Evolutionary conservation across 306 rosid species (phyloP).

Genomic region (Alnus rubra): DNA sequence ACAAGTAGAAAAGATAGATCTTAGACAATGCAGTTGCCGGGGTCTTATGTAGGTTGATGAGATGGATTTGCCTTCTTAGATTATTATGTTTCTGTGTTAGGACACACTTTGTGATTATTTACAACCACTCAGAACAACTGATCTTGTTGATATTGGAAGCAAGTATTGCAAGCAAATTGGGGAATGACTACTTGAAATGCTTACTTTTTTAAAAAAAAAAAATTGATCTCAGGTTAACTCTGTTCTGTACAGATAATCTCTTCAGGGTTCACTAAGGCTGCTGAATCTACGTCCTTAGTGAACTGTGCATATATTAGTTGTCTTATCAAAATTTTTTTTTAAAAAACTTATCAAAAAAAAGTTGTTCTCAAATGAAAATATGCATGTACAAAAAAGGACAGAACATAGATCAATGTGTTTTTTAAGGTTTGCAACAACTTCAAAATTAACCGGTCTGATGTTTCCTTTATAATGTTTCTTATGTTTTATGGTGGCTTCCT

Average conservation of each 20-base stretch:
- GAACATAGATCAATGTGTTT: not conserved
- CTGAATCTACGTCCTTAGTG: not conserved
- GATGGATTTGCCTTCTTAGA: not conserved
- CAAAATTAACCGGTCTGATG: not conserved
- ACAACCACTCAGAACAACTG: not conserved
- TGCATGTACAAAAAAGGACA: not conserved
- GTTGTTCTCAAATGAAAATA: not conserved
- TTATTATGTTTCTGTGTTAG: not conserved
- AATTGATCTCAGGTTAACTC: not conserved
- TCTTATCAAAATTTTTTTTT: no score
- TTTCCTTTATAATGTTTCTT: not conserved
- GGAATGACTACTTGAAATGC: slow-evolving; percentile 4
- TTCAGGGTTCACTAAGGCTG: not conserved
- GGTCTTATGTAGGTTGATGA: not conserved
- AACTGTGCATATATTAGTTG: not conserved
- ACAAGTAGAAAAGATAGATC: not conserved
- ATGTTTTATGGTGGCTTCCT: not conserved
- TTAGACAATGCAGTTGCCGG: not conserved
- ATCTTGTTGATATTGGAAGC: not conserved
- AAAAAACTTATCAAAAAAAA: no score
- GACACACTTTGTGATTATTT: not conserved
- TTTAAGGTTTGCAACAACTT: not conserved
- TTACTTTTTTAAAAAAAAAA: not conserved
- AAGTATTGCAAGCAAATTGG: not conserved
- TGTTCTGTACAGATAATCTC: not conserved